Conservation (phyloP, 2,329 filamentous ascomycete genomes). For the Thelonectria discophora region DNA sequence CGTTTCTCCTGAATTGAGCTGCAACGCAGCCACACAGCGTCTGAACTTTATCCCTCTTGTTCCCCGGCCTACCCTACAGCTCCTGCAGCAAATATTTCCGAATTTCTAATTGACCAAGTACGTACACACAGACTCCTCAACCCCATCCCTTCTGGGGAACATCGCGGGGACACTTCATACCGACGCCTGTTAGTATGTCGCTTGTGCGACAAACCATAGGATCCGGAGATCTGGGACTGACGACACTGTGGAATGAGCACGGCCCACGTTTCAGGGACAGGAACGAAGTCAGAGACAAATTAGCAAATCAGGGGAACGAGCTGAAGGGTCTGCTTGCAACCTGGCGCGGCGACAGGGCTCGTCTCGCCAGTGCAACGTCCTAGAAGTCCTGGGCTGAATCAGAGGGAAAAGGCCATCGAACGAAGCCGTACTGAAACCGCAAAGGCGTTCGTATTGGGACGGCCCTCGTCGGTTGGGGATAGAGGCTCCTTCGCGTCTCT, state of each 20-base stretch:
- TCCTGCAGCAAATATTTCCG: background rate
- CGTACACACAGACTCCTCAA: background rate
- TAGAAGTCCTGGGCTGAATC: background rate
- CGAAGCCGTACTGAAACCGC: background rate
- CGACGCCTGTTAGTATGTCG: background rate
- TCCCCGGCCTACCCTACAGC: background rate
- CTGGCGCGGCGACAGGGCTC: background rate
- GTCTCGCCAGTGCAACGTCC: slow-evolving; percentile 3
- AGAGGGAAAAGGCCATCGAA: background rate
- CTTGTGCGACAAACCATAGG: slow-evolving; percentile 13
- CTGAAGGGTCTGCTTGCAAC: background rate
- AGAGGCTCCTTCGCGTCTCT: slow-evolving; percentile 9
- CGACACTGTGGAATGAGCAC: slow-evolving; percentile 19
- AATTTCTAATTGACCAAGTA: background rate
- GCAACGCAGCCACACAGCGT: background rate
- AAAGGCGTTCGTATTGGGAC: background rate
- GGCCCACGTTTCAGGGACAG: slow-evolving; percentile 24
- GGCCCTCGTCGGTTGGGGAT: background rate
- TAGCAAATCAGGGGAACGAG: slow-evolving; percentile 15
- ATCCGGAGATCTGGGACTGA: slow-evolving; percentile 21
- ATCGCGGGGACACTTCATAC: background rate
- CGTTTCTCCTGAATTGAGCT: background rate
- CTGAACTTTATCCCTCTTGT: background rate
- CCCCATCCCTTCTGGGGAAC: background rate
- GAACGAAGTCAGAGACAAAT: slow-evolving; percentile 6